phyloP scores from a whole-genome alignment of 2,329 filamentous ascomycete species.

The Cordyceps farinosa region DNA sequence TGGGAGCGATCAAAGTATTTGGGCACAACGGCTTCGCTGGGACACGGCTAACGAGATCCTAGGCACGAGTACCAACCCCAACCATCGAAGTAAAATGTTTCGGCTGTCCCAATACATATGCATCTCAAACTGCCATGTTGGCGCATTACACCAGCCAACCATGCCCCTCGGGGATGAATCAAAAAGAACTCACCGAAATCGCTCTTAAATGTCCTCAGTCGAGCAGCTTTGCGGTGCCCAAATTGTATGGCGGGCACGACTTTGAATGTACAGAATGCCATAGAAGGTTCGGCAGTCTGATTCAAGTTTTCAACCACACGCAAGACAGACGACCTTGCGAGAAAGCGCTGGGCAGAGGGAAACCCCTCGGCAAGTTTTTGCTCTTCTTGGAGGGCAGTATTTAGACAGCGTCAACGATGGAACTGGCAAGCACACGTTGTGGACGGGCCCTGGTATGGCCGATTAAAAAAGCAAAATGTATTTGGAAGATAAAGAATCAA shows the following conservation, averaged over 20 bases:
- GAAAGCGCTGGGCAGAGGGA: not conserved
- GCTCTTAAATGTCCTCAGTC: not conserved
- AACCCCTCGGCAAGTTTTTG: not conserved
- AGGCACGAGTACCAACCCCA: not conserved
- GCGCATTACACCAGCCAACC: not conserved
- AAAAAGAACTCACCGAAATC: not conserved
- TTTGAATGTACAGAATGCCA: not conserved
- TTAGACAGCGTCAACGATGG: not conserved
- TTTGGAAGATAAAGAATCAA: too few species aligned
- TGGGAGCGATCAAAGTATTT: not conserved
- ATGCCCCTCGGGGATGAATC: not conserved
- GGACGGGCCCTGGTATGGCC: too few species aligned
- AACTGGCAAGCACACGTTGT: too few species aligned
- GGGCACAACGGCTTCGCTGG: not conserved
- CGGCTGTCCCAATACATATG: not conserved
- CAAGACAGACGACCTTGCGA: not conserved
- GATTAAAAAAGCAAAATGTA: too few species aligned
- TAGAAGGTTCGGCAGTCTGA: not conserved
- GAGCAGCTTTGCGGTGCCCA: not conserved
- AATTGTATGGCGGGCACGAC: not conserved
- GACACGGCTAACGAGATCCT: not conserved
- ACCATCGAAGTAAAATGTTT: not conserved
- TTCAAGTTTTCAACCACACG: not conserved
- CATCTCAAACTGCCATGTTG: not conserved
- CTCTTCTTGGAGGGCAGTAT: not conserved